Percentiles rank a stretch among this genome's conserved stretches.
Conservation (phyloP, 257 asterid genomes). For the Ilex asprella region DNA sequence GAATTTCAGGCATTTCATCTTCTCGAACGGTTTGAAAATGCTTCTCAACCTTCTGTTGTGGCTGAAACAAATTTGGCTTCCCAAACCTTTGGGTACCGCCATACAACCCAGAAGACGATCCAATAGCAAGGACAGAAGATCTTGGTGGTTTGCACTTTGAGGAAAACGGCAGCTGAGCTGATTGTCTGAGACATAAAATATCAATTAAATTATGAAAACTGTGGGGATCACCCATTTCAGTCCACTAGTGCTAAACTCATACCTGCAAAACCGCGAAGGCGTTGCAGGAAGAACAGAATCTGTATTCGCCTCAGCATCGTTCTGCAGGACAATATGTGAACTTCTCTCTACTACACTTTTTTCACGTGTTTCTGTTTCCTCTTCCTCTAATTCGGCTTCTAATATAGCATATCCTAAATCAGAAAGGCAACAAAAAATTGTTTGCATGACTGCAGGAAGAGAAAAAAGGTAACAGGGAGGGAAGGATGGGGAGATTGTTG, state of each 20-base stretch:
- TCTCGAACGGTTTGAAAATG: constrained; percentile 44
- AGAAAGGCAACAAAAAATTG: background rate
- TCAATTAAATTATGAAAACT: constrained; percentile 4
- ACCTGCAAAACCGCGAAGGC: constrained; percentile 63
- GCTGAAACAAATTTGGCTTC: constrained; percentile 39
- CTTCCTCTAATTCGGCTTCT: constrained; percentile 62
- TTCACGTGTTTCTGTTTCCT: constrained; percentile 43
- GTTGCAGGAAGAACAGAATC: constrained; percentile 61
- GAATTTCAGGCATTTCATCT: constrained; percentile 70
- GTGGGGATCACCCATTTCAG: background rate
- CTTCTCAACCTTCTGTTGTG: constrained; percentile 52
- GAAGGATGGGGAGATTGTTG: no score
- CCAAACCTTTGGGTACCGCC: constrained; percentile 26
- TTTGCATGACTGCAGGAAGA: no score
- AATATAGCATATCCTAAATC: constrained; percentile 27
- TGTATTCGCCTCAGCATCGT: constrained; percentile 37
- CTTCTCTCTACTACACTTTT: constrained; percentile 26
- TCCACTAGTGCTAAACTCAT: constrained; percentile 1
- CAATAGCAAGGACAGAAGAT: constrained; percentile 39
- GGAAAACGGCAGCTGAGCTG: constrained; percentile 41
- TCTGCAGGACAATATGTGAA: constrained; percentile 28
- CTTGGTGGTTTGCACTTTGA: constrained; percentile 58
- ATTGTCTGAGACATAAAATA: constrained; percentile 35
- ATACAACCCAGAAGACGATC: constrained; percentile 37
- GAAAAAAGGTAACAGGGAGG: no score